These are phyloP conservation scores for Deuterostichococcus epilithicus DNA, from an alignment of 139 green algal species.

Conservation along the genomic window DNA sequence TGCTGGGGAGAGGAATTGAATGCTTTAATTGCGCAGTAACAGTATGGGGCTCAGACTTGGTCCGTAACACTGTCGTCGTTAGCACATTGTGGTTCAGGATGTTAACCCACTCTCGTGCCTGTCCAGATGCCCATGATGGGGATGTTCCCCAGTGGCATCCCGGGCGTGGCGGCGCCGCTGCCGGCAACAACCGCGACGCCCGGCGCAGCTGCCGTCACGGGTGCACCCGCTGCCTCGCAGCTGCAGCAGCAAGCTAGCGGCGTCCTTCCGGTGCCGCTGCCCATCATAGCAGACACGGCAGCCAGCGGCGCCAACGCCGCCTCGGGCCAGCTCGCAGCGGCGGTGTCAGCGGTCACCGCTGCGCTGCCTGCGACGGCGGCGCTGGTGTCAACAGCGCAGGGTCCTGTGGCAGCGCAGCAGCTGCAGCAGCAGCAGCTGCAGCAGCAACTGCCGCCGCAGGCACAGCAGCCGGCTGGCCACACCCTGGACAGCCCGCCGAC, in stretches of 20 bases:
- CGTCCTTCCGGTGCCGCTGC: background rate
- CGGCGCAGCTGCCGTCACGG: background rate
- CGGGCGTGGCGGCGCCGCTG: background rate
- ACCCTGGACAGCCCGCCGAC: background rate
- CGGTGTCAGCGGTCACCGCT: background rate
- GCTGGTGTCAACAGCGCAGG: background rate
- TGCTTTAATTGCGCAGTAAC: background rate
- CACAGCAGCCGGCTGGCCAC: background rate
- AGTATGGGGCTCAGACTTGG: background rate
- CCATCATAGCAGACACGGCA: background rate
- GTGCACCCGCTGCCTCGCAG: background rate
- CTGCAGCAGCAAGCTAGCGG: background rate
- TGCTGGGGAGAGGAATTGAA: background rate
- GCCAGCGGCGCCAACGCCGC: background rate
- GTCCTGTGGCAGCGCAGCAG: background rate
- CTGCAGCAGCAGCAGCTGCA: constrained; percentile 1
- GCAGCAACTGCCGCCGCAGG: background rate
- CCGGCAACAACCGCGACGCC: too few species aligned
- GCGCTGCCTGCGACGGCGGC: background rate
- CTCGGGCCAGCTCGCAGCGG: background rate
- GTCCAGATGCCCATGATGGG: background rate
- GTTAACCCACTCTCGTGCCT: too few species aligned
- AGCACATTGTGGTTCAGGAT: too few species aligned
- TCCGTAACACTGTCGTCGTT: too few species aligned
- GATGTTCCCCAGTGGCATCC: background rate